Percentiles rank a stretch among this genome's conserved stretches.
These are phyloP conservation scores for Flaveria trinervia DNA, from an alignment of 129 eudicot genomes.

Conservation along the genomic window DNA sequence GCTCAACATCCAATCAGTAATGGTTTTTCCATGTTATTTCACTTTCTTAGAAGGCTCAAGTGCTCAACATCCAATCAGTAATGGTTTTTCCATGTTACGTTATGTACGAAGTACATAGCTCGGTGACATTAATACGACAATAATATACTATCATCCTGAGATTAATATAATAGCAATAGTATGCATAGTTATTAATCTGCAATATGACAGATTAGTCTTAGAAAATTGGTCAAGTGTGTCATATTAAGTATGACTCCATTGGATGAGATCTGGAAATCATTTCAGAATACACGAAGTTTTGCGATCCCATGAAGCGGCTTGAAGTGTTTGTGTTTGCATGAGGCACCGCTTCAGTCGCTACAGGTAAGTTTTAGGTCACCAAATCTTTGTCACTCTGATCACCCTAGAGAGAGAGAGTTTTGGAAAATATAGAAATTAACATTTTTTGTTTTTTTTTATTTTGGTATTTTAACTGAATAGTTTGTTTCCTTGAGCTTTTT, in stretches of 20 bases:
- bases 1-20: slow-evolving; percentile 31
- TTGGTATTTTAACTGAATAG: not conserved
- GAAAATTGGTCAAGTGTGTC: not conserved
- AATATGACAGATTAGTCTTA: slow-evolving; percentile 2
- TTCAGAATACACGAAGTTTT: not conserved
- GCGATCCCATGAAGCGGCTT: not conserved
- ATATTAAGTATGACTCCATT: slow-evolving; percentile 17
- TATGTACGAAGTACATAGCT: slow-evolving; percentile 19
- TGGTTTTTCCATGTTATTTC: slow-evolving; percentile 31
- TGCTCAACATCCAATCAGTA: slow-evolving; percentile 31
- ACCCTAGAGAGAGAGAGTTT: slow-evolving; percentile 1
- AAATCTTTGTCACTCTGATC: not conserved
- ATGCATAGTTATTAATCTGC: not conserved
- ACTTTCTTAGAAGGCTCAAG: slow-evolving; percentile 39
- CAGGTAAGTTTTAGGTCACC: not conserved
- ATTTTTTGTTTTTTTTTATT: not conserved
- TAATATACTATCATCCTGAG: slow-evolving; percentile 5
- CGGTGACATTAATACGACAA: not conserved
- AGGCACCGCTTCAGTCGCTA: not conserved
- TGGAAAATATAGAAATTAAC: too few species aligned
- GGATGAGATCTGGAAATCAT: not conserved
- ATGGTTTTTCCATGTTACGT: slow-evolving; percentile 10
- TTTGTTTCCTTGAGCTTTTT: not conserved
- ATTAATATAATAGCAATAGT: not conserved
- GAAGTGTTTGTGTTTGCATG: not conserved